A percentile compares a stretch with the other conserved stretches of the same genome.
These are phyloP conservation scores for Scytalidium lignicola DNA, from an alignment of 2,329 filamentous ascomycete species.

Conservation along the genomic window DNA sequence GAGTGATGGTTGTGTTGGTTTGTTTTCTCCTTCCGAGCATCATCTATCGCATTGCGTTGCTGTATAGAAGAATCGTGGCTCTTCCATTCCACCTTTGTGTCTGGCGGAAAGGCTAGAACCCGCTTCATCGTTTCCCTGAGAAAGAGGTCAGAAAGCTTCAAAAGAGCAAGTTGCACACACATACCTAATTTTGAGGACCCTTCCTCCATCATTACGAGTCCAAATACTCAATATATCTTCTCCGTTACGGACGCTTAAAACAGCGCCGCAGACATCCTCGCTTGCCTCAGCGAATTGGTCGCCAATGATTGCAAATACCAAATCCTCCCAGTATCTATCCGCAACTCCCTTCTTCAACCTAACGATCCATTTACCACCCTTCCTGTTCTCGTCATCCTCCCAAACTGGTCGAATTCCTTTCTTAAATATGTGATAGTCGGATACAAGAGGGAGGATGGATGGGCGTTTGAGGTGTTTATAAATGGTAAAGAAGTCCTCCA, in stretches of 20 bases:
- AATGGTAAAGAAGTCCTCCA: conserved; percentile 86
- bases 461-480: conserved; percentile 88
- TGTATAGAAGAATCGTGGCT: conserved; percentile 95
- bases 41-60: conserved; percentile 83
- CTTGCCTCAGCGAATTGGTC: conserved; percentile 90
- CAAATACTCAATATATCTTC: conserved; percentile 98
- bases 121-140: conserved; percentile 91
- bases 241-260: conserved; percentile 88
- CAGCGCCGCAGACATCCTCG: conserved; percentile 91
- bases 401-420: conserved; percentile 94
- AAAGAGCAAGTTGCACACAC: conserved; percentile 28
- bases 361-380: conserved; percentile 96
- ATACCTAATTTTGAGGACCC: conserved; percentile 94
- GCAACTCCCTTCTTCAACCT: conserved; percentile 95
- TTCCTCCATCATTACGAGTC: conserved; percentile 88
- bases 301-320: conserved; percentile 83
- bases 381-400: conserved; percentile 97
- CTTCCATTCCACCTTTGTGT: conserved; percentile 92
- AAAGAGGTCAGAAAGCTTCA: conserved; percentile 9
- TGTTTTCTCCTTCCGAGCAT: conserved; percentile 82
- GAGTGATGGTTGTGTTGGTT: conserved; percentile 37
- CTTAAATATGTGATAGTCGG: conserved; percentile 97
- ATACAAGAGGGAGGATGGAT: conserved; percentile 81
- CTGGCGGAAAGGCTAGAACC: conserved; percentile 75
- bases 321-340: conserved; percentile 94